Conservation (phyloP, 345 rosid species). For the Populus deltoides region DNA sequence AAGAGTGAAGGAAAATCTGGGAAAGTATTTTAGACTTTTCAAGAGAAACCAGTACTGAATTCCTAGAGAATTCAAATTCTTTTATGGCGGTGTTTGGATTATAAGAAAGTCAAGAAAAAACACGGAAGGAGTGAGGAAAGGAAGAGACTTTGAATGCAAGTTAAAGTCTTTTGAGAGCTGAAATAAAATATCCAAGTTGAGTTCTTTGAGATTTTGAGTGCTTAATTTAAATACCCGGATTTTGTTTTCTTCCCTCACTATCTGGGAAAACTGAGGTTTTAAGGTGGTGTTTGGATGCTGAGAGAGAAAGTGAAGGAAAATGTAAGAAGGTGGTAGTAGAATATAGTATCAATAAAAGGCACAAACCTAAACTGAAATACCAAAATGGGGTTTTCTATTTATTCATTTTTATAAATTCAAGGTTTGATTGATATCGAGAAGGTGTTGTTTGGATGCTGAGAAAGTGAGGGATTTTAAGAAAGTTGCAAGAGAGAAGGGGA, state of each 20-base stretch:
- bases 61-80: slow-evolving; percentile 3
- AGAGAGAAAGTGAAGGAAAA: slow-evolving; percentile 1
- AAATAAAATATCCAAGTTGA: background rate
- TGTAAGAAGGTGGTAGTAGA: background rate
- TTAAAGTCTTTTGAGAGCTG: background rate
- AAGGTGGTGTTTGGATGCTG: background rate
- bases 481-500: background rate
- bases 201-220: background rate
- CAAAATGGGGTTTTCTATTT: background rate
- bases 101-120: background rate
- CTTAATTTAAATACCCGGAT: background rate
- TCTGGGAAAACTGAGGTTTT: background rate
- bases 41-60: slow-evolving; percentile 55
- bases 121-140: background rate
- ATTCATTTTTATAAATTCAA: background rate
- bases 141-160: background rate
- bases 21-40: slow-evolving; percentile 50
- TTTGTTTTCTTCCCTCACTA: background rate
- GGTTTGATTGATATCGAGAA: background rate
- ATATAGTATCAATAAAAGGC: background rate
- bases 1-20: background rate
- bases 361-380: background rate
- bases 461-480: background rate
- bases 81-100: background rate
- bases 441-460: slow-evolving; percentile 5